Evolutionary conservation across 1,284 basidiomycete genomes (phyloP).

Genomic region (Nidula niveotomentosa): DNA sequence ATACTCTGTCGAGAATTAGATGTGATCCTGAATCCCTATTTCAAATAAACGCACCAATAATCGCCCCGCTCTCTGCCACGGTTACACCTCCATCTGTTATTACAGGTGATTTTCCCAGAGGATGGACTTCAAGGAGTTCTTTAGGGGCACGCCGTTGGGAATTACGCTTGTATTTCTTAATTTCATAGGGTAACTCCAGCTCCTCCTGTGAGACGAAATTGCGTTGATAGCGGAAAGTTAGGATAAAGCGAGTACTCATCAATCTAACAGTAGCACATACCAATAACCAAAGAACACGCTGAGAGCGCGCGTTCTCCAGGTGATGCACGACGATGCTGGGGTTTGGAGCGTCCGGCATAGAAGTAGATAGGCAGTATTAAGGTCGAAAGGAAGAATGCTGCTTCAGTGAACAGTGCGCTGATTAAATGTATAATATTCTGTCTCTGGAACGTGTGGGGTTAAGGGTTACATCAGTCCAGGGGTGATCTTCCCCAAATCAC

Average conservation of each 20-base stretch:
- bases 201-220: slow-evolving; percentile 37
- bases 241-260: neutral
- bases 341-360: neutral
- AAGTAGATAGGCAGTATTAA: too few relatives aligned
- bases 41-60: slow-evolving; percentile 33
- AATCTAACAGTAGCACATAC: neutral
- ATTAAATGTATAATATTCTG: too few relatives aligned
- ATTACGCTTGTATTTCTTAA: slow-evolving; percentile 45
- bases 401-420: too few relatives aligned
- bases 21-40: neutral
- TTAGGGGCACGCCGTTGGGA: slow-evolving; percentile 34
- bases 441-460: too few relatives aligned
- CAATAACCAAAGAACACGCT: neutral
- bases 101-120: slow-evolving; percentile 46
- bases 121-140: slow-evolving; percentile 37
- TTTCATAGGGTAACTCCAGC: slow-evolving; percentile 43
- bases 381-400: too few relatives aligned
- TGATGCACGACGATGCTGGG: neutral
- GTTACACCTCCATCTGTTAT: slow-evolving; percentile 43
- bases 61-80: slow-evolving; percentile 48
- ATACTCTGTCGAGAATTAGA: slow-evolving; percentile 30
- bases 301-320: neutral
- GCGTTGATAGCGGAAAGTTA: neutral
- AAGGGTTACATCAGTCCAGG: too few relatives aligned
- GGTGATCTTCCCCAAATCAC: too few relatives aligned